Evolutionary conservation across 305 asterid genomes (phyloP), one percentile per base, ranked within the genome.

Genomic region (Euphrasia arctica): DNA sequence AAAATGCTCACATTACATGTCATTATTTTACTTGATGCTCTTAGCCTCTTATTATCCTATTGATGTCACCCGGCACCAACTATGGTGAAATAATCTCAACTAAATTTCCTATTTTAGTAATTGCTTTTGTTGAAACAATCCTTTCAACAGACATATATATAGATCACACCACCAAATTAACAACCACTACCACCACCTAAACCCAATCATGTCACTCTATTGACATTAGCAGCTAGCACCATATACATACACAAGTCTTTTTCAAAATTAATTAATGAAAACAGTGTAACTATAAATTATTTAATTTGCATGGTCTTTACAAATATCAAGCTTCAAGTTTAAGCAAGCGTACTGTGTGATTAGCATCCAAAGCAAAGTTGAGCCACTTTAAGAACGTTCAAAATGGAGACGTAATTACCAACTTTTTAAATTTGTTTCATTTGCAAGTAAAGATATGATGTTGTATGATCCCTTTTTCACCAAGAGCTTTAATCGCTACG

Each of bases 381-480:
- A 13, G 15, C 48, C 63, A 59, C 54, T 73, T 62, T 43, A 48
- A 39, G 43, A 1, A 39, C 2, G 43, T 39, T 39, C 32, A 54
- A 6, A 54, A 25, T 14, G 14, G 4, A 31, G 50, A 55, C 31
- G 50, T 9, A 64, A 22, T 14, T 18, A 18, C 13, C 58, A 58
- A 41, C 60, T 52, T 65, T 58, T 45, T n/a, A 11, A 25, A 25
- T 25, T 25, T 25, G 27, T 25, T 25, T 48, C 13, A n/a, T 48
- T 64, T 71, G 39, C 41, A 18, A 65, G 75, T 67, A 61, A 78
- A 78, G 64, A 86, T 45, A 6, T 47, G 64, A 86, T 45, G 15
- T 47, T 84, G 92, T 83, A 89, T 52, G 85, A 85, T 81, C 92
- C 95, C 48, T 79, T 89, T 11, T 71, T 89, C 12, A 77, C 87